Base-by-base conservation (phyloP, 148 eudicot species). In the Polygonum maritimum region DNA sequence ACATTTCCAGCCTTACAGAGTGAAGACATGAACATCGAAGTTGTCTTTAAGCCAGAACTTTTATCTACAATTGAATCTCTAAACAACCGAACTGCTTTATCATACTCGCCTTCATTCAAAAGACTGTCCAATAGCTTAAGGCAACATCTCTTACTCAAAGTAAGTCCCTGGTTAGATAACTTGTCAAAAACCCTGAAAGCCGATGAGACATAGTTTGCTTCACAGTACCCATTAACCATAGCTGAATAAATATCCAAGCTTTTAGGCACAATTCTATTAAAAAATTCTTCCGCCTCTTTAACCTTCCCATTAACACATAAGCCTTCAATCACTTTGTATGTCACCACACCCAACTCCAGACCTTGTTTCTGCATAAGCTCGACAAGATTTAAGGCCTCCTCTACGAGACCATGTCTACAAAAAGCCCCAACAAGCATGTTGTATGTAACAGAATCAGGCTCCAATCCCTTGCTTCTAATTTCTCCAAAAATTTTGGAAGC, bases 391-490 rank as follows among this genome's bases (percentile, higher is more conserved):
- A 75, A 7, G 10, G 78, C 81, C 79, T 80, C 75, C 62, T 79
- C 19, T 9, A 65, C 74, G 79, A 67, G 76, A 31, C 89, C 88
- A 75, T 80, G 82, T 79, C 85, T 83, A 40, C 86, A 84, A 77
- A 83, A 79, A 48, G 90, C 94, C 75, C 86, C 84, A 60, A 78
- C 87, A 57, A 90, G 87, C 75, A 88, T 90, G 67, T 87, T 90
- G 76, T 81, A 88, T 36, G 89, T 78, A 75, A 84, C 77, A 21
- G 81, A 45, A 80, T 90, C 91, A 22, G 92, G 87, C 77, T 83
- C 79, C 39, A 86, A 57, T 26, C 90, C 92, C 44, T 79, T 79
- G 33, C 70, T 44, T 69, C 62, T 80, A 84, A 92, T 82, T 78
- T 84, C 87, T 44, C 78, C 72, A 65, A 85, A 81, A 51, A 87